phyloP scores from a whole-genome alignment of 2,329 filamentous ascomycete genomes.

The Aspergillus sp. region DNA sequence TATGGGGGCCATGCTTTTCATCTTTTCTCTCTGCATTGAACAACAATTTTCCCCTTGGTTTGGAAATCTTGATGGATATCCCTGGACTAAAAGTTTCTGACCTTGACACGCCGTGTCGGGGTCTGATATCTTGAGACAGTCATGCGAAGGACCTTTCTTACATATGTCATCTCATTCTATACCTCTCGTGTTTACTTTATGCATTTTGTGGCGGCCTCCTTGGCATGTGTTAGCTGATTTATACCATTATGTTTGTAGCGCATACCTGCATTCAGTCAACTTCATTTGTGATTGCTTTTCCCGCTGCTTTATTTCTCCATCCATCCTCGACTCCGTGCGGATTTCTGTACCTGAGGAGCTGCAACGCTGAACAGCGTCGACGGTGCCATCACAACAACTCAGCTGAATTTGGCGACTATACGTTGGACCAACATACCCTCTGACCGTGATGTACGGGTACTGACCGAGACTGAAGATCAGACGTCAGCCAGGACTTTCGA shows the following conservation, averaged over 20 bases:
- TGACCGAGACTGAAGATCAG: no score
- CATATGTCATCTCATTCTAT: neutral
- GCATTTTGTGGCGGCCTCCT: neutral
- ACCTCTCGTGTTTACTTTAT: neutral
- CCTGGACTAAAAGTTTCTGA: slow-evolving; percentile 10
- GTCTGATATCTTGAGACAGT: neutral
- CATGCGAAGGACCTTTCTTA: neutral
- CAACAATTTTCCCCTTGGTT: slow-evolving; percentile 8
- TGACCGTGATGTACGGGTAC: no score
- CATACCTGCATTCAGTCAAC: neutral
- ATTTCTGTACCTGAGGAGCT: no score
- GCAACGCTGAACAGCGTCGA: no score
- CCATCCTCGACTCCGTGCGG: neutral
- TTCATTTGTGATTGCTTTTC: neutral
- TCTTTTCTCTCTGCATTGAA: slow-evolving; percentile 16
- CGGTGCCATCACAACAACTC: no score
- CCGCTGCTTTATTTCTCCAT: neutral
- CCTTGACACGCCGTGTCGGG: neutral
- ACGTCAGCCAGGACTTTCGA: no score
- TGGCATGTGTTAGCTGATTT: neutral
- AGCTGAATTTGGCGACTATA: no score
- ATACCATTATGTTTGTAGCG: slow-evolving; percentile 1
- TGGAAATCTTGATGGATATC: slow-evolving; percentile 14
- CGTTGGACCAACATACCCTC: no score
- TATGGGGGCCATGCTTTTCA: slow-evolving; percentile 9